Evolutionary conservation across 768 basidiomycete genomes (phyloP).

Genomic region (Boletus bicolor): DNA sequence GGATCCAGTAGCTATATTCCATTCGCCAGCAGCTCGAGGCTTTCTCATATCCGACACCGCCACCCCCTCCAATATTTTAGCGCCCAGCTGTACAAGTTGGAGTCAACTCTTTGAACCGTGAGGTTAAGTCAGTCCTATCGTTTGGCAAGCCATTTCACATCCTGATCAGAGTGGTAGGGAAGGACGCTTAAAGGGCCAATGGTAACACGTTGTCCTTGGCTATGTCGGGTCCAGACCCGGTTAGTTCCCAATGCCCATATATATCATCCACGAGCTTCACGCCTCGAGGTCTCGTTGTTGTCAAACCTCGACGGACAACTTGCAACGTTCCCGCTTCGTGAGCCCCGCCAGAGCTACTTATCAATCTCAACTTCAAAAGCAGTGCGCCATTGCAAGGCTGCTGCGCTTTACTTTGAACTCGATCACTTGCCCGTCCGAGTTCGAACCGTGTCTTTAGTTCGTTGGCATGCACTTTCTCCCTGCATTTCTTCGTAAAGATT

Average conservation of each 20-base stretch:
- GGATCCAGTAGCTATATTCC: too few relatives aligned
- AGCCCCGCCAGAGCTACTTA: not conserved
- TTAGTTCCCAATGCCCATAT: constrained; percentile 1
- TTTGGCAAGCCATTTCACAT: too few relatives aligned
- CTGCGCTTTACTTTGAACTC: constrained; percentile 11
- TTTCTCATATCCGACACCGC: too few relatives aligned
- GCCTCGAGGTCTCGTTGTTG: constrained; percentile 17
- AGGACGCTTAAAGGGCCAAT: too few relatives aligned
- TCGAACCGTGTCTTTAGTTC: not conserved
- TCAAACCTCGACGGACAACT: constrained; percentile 9
- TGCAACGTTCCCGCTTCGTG: constrained; percentile 13
- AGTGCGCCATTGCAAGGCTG: constrained; percentile 6
- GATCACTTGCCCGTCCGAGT: constrained; percentile 7
- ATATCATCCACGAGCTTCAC: constrained; percentile 1
- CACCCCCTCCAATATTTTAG: not conserved
- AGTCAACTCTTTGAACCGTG: not conserved
- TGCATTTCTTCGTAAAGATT: constrained; percentile 27
- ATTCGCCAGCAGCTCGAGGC: too few relatives aligned
- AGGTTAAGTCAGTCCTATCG: too few relatives aligned
- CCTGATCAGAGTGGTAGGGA: too few relatives aligned
- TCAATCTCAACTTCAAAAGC: constrained; percentile 11
- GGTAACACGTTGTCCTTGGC: constrained; percentile 2
- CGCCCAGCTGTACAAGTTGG: too few relatives aligned
- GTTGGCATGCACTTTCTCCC: constrained; percentile 27
- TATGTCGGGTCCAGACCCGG: not conserved